A percentile compares a stretch with the other conserved stretches of the same genome.
Conservation (phyloP, 345 rosid genomes). For the Salix suchowensis region DNA sequence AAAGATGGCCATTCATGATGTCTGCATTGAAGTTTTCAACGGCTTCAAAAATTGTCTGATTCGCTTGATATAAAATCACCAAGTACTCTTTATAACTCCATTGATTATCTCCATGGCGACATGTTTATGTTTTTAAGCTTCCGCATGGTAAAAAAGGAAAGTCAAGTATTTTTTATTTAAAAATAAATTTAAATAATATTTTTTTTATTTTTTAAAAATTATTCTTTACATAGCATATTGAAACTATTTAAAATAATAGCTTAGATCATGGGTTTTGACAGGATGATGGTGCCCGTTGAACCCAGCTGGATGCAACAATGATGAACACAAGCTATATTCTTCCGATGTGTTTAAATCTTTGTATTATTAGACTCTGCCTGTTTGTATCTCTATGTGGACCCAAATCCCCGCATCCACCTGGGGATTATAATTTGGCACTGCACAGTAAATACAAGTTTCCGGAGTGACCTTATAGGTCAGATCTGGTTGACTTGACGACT, state of each 20-base stretch:
- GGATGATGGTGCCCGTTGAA: neutral
- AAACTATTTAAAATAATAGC: no score
- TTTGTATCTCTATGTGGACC: neutral
- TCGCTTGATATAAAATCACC: neutral
- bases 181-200: no score
- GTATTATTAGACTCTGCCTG: neutral
- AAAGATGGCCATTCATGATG: neutral
- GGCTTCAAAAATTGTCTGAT: neutral
- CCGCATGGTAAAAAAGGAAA: neutral
- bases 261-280: no score
- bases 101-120: neutral
- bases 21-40: neutral
- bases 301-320: neutral
- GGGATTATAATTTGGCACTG: neutral
- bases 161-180: no score
- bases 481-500: no score
- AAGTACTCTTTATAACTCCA: neutral
- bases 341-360: neutral
- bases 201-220: no score
- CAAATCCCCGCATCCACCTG: neutral
- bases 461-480: no score
- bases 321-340: neutral
- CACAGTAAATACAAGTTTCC: no score
- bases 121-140: neutral
- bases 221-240: no score